Evolutionary conservation across 208 protist species (phyloP).

Genomic region (Trypanosoma conorhini): DNA sequence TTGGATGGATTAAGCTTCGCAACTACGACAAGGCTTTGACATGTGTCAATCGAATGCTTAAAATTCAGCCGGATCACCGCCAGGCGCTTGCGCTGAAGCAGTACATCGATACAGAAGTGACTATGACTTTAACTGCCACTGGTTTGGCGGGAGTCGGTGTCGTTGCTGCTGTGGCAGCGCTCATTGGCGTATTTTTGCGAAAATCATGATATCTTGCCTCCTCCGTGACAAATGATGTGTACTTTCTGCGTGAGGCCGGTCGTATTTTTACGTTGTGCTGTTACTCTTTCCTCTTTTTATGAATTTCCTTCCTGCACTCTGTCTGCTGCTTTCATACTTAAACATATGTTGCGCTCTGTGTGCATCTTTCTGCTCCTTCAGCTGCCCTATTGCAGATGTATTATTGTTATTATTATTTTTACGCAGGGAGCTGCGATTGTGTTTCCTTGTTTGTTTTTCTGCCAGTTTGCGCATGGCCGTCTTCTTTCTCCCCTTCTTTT

Average conservation of each 20-base stretch:
- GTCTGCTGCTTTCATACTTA: too few species aligned
- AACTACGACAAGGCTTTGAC: slow-evolving; percentile 54
- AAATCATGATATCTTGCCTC: slow-evolving; percentile 15
- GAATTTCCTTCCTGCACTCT: too few species aligned
- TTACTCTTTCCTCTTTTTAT: not conserved
- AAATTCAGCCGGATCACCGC: slow-evolving; percentile 43
- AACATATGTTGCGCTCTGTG: too few species aligned
- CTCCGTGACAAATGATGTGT: not conserved
- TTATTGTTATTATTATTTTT: too few species aligned
- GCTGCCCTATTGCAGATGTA: too few species aligned
- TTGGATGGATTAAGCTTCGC: slow-evolving; percentile 78
- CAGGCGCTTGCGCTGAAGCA: slow-evolving; percentile 51
- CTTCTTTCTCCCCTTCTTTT: too few species aligned
- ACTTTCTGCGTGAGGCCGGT: not conserved
- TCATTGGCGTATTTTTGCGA: slow-evolving; percentile 20
- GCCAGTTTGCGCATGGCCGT: too few species aligned
- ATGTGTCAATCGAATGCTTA: slow-evolving; percentile 58
- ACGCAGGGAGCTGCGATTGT: too few species aligned
- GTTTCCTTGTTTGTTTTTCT: too few species aligned
- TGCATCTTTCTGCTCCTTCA: too few species aligned
- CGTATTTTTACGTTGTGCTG: not conserved
- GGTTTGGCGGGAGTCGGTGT: slow-evolving; percentile 33
- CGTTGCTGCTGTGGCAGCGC: slow-evolving; percentile 21
- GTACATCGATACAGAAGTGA: slow-evolving; percentile 44
- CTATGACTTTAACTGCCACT: slow-evolving; percentile 31